These are phyloP conservation scores for Boletus pseudopeckii DNA, from an alignment of 768 basidiomycete species.

Conservation along the genomic window DNA sequence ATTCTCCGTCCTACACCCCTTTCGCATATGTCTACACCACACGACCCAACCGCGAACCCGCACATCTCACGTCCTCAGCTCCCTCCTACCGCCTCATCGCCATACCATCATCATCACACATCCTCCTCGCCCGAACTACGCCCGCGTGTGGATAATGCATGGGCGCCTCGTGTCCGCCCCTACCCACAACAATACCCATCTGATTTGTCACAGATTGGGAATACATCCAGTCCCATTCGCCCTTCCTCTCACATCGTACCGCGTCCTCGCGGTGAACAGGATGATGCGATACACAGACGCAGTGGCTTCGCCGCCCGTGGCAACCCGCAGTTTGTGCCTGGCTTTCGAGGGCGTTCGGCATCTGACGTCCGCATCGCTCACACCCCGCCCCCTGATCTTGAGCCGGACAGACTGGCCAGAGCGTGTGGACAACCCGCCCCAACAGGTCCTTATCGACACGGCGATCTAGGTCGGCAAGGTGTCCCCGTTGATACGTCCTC, in stretches of 20 bases:
- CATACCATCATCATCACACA: slow-evolving; percentile 21
- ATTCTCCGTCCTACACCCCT: slow-evolving; percentile 17
- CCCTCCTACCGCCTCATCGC: slow-evolving; percentile 1
- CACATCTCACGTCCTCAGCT: slow-evolving; percentile 1
- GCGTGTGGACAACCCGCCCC: slow-evolving; percentile 25
- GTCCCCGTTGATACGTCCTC: background rate
- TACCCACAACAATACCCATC: slow-evolving; percentile 7
- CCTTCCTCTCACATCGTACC: slow-evolving; percentile 11
- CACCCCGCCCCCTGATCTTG: slow-evolving; percentile 27
- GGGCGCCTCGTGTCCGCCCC: slow-evolving; percentile 22
- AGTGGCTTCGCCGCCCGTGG: slow-evolving; percentile 15
- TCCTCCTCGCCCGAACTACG: slow-evolving; percentile 24
- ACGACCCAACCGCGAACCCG: slow-evolving; percentile 3
- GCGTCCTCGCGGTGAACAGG: slow-evolving; percentile 13
- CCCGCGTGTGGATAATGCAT: slow-evolving; percentile 19
- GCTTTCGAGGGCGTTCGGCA: slow-evolving; percentile 20
- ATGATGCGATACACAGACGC: slow-evolving; percentile 7
- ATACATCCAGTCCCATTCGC: background rate
- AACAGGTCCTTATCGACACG: slow-evolving; percentile 2
- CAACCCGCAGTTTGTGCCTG: slow-evolving; percentile 7
- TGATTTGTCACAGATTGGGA: slow-evolving; percentile 6
- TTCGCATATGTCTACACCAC: background rate
- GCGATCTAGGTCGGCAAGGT: slow-evolving; percentile 4
- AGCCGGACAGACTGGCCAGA: slow-evolving; percentile 27
- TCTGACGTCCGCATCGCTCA: slow-evolving; percentile 19